A percentile compares a stretch with the other conserved stretches of the same genome.
Evolutionary conservation across 2,329 filamentous ascomycete genomes (phyloP).

Genomic region (Iodosphaeria phyllophila): DNA sequence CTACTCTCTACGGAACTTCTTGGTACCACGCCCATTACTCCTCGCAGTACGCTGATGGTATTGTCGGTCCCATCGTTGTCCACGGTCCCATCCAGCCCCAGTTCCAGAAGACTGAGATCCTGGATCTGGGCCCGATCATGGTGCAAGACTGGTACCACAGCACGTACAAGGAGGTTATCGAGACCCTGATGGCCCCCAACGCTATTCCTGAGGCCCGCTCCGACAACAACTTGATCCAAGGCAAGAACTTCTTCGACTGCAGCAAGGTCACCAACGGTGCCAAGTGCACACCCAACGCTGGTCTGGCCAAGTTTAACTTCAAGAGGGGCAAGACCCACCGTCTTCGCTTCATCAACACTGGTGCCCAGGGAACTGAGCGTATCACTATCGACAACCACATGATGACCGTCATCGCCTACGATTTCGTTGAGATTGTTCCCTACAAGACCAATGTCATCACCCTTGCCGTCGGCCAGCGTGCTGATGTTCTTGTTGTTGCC

Average conservation of each 20-base stretch:
- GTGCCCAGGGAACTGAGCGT: conserved; percentile 28
- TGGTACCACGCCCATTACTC: conserved; percentile 47
- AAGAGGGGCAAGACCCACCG: conserved; percentile 33
- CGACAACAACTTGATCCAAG: conserved; percentile 44
- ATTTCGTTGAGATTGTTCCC: conserved; percentile 42
- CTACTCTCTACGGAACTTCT: conserved; percentile 31
- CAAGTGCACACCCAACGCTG: conserved; percentile 25
- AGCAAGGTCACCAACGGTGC: conserved; percentile 17
- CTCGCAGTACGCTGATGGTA: conserved; percentile 37
- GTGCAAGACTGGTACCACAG: conserved; percentile 43
- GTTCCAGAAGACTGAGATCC: too few species aligned
- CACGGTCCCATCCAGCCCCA: conserved; percentile 32
- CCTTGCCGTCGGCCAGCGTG: conserved; percentile 35
- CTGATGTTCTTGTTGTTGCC: conserved; percentile 26
- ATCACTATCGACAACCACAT: conserved; percentile 43
- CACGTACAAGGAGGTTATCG: conserved; percentile 26
- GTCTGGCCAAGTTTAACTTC: conserved; percentile 32
- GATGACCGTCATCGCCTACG: conserved; percentile 44
- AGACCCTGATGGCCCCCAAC: conserved; percentile 23
- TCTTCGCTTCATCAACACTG: conserved; percentile 38
- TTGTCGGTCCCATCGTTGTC: conserved; percentile 41
- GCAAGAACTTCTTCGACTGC: conserved; percentile 39
- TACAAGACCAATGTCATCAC: conserved; percentile 43
- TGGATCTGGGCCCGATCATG: conserved; percentile 38
- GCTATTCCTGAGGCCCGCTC: conserved; percentile 17